Conservation (phyloP, 148 eudicot genomes). For the Agrostemma githago region DNA sequence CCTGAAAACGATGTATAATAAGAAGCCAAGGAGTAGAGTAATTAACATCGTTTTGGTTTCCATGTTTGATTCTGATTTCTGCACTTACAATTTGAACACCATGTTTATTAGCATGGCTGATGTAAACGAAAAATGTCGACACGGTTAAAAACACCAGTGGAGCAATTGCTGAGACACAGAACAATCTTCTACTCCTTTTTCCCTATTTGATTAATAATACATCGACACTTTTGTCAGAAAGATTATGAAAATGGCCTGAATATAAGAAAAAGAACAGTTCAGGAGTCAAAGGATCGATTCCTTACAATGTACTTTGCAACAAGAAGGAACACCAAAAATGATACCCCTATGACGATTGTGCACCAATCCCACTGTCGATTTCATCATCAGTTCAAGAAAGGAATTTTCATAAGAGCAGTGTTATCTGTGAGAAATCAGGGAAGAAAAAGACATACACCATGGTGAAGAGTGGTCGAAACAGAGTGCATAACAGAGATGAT, state of each 20-base stretch:
- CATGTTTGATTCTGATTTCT: background rate
- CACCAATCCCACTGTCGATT: constrained; percentile 88
- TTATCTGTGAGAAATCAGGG: background rate
- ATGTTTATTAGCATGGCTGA: constrained; percentile 46
- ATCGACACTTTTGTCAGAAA: constrained; percentile 4
- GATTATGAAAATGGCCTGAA: background rate
- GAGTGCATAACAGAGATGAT: too few species aligned
- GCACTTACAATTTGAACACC: constrained; percentile 57
- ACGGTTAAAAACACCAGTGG: constrained; percentile 42
- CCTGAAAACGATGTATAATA: constrained; percentile 49
- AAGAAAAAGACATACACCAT: constrained; percentile 36
- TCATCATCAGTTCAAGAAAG: too few species aligned
- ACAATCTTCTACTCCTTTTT: constrained; percentile 43
- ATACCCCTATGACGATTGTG: constrained; percentile 61
- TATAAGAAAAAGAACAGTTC: background rate
- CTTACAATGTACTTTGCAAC: constrained; percentile 67
- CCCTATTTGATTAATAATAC: constrained; percentile 38
- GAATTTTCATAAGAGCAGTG: background rate
- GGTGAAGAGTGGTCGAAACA: constrained; percentile 34
- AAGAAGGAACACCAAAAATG: constrained; percentile 61
- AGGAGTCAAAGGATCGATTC: background rate
- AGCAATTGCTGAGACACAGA: constrained; percentile 57
- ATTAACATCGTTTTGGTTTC: background rate
- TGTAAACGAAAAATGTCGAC: constrained; percentile 47
- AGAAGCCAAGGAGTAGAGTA: background rate